phyloP scores from a whole-genome alignment of 306 rosid species.

The Ceratonia siliqua region DNA sequence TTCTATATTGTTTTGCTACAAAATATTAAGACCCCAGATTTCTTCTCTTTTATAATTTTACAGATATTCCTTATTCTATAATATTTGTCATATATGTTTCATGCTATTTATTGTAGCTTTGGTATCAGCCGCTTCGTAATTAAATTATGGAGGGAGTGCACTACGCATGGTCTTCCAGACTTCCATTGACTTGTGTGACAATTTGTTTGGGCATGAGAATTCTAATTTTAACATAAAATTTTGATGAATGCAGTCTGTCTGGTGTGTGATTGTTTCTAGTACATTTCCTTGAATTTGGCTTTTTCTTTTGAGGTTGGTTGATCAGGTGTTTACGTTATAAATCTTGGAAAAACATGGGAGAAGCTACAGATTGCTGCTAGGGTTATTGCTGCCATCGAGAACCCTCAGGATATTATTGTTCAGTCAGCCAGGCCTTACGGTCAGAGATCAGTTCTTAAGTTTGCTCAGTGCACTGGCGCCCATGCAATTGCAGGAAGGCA shows the following conservation, averaged over 20 bases:
- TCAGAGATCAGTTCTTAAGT: constrained; percentile 81
- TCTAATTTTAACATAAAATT: neutral
- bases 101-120: neutral
- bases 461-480: constrained; percentile 81
- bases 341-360: constrained; percentile 84
- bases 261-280: neutral
- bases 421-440: constrained; percentile 88
- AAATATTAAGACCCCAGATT: neutral
- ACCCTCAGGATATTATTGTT: constrained; percentile 77
- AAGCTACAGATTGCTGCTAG: constrained; percentile 84
- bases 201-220: neutral
- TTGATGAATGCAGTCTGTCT: neutral
- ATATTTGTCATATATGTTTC: neutral
- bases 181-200: neutral
- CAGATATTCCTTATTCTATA: neutral
- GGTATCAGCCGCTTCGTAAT: neutral
- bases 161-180: neutral
- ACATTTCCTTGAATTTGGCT: neutral
- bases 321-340: constrained; percentile 76
- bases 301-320: neutral
- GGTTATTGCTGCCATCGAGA: constrained; percentile 81
- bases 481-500: constrained; percentile 89
- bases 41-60: neutral
- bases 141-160: too few relatives aligned
- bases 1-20: neutral